Evolutionary conservation across 306 rosid genomes (phyloP).

Genomic region (Quercus agrifolia): DNA sequence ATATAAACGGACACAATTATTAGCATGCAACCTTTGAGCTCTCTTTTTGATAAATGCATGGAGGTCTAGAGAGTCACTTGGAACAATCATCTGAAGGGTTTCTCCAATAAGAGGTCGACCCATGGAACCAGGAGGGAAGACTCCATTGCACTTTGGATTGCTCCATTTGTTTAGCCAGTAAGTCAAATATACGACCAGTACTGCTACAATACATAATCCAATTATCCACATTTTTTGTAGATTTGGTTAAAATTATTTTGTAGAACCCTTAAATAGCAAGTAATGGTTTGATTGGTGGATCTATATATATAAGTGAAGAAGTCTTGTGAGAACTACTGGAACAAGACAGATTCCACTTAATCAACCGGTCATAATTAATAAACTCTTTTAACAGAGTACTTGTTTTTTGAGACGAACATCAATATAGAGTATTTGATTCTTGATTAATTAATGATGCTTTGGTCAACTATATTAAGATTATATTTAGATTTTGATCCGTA

Average conservation of each 20-base stretch:
- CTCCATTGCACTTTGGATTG: constrained; percentile 27
- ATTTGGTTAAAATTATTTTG: too few species aligned
- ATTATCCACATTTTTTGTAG: constrained; percentile 13
- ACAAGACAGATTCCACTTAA: too few species aligned
- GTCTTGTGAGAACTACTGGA: too few species aligned
- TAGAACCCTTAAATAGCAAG: neutral
- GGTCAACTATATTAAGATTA: too few species aligned
- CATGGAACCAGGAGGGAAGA: constrained; percentile 34
- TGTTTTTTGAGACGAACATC: too few species aligned
- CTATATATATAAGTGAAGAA: too few species aligned
- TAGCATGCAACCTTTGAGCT: constrained; percentile 20
- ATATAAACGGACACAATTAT: neutral
- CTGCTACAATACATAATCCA: neutral
- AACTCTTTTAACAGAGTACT: too few species aligned
- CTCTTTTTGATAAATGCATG: constrained; percentile 39
- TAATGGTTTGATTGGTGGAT: too few species aligned
- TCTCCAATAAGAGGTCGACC: constrained; percentile 42
- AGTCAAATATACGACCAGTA: constrained; percentile 6
- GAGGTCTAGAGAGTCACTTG: constrained; percentile 40
- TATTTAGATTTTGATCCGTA: too few species aligned
- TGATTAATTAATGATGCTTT: too few species aligned
- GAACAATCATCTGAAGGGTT: constrained; percentile 18
- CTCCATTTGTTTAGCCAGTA: constrained; percentile 25
- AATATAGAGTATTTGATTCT: too few species aligned
- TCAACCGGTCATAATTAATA: too few species aligned